A percentile compares a stretch with the other conserved stretches of the same genome.
phyloP scores from a whole-genome alignment of 768 basidiomycete genomes.

The Strobilomyces echinocephalus region DNA sequence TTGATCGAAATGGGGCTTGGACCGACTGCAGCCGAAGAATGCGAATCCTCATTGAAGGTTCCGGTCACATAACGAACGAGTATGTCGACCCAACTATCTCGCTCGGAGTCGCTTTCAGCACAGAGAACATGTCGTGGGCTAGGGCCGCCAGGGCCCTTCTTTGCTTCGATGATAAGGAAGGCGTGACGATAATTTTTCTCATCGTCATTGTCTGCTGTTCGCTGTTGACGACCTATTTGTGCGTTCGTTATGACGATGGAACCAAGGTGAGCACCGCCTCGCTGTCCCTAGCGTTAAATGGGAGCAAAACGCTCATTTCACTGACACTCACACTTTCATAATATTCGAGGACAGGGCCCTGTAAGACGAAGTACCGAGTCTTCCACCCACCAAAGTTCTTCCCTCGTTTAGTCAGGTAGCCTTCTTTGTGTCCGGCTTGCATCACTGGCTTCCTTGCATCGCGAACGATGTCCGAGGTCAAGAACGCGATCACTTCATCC shows the following conservation, averaged over 20 bases:
- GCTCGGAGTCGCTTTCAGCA: constrained; percentile 90
- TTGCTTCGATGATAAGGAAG: constrained; percentile 92
- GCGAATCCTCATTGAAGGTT: constrained; percentile 67
- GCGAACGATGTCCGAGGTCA: constrained; percentile 83
- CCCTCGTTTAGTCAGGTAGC: constrained; percentile 92
- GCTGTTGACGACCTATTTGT: constrained; percentile 93
- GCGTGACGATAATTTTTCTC: constrained; percentile 96
- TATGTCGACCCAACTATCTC: constrained; percentile 93
- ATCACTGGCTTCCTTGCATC: constrained; percentile 71
- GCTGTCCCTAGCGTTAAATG: constrained; percentile 40
- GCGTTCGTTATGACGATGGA: constrained; percentile 89
- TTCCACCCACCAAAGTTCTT: constrained; percentile 99
- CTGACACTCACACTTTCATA: constrained; percentile 82
- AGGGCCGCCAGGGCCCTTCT: constrained; percentile 63
- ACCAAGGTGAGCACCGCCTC: constrained; percentile 87
- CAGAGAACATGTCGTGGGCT: constrained; percentile 88
- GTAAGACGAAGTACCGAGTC: constrained; percentile 89
- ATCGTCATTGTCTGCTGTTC: constrained; percentile 57
- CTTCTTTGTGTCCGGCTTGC: constrained; percentile 86
- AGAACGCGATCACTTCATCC: constrained; percentile 85
- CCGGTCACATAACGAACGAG: constrained; percentile 86
- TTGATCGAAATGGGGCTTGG: constrained; percentile 24
- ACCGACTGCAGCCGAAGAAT: constrained; percentile 39
- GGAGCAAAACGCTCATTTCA: constrained; percentile 3
- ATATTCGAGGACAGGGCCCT: constrained; percentile 88